These are phyloP conservation scores for Phytophthora chlamydospora DNA, from an alignment of 352 stramenopile species.

Conservation along the genomic window DNA sequence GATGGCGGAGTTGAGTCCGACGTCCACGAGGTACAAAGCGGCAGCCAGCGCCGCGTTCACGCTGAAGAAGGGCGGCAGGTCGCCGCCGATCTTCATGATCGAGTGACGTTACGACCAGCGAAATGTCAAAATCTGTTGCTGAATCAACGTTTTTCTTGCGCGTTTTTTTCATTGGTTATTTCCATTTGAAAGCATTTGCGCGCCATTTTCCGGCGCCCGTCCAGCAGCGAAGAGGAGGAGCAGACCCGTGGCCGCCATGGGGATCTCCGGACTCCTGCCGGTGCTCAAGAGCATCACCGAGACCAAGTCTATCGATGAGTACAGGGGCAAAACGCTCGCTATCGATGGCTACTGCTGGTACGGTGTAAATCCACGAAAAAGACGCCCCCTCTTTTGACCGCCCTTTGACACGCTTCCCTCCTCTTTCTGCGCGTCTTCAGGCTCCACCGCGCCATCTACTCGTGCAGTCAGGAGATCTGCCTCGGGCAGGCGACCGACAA, in stretches of 20 bases:
- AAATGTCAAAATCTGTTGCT: slow-evolving; percentile 7
- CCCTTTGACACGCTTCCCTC: neutral
- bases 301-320: slow-evolving; percentile 56
- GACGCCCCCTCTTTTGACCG: neutral
- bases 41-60: slow-evolving; percentile 46
- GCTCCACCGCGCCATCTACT: slow-evolving; percentile 83
- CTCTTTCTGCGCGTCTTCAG: slow-evolving; percentile 29
- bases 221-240: slow-evolving; percentile 25
- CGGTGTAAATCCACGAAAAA: slow-evolving; percentile 1
- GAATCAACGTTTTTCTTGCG: neutral
- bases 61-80: slow-evolving; percentile 42
- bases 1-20: slow-evolving; percentile 63
- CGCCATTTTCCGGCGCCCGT: slow-evolving; percentile 46
- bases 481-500: slow-evolving; percentile 74
- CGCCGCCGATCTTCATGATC: slow-evolving; percentile 21
- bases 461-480: slow-evolving; percentile 76
- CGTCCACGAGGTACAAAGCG: slow-evolving; percentile 56
- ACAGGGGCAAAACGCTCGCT: slow-evolving; percentile 68
- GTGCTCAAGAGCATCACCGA: slow-evolving; percentile 83
- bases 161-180: slow-evolving; percentile 15
- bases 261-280: slow-evolving; percentile 62
- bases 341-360: slow-evolving; percentile 89
- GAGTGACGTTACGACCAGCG: slow-evolving; percentile 5
- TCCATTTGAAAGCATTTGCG: slow-evolving; percentile 31
- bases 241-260: slow-evolving; percentile 36